A percentile compares a stretch with the other conserved stretches of the same genome.
These are phyloP conservation scores for Nigrospora oryzae DNA, from an alignment of 2,329 filamentous ascomycete genomes.

Conservation along the genomic window DNA sequence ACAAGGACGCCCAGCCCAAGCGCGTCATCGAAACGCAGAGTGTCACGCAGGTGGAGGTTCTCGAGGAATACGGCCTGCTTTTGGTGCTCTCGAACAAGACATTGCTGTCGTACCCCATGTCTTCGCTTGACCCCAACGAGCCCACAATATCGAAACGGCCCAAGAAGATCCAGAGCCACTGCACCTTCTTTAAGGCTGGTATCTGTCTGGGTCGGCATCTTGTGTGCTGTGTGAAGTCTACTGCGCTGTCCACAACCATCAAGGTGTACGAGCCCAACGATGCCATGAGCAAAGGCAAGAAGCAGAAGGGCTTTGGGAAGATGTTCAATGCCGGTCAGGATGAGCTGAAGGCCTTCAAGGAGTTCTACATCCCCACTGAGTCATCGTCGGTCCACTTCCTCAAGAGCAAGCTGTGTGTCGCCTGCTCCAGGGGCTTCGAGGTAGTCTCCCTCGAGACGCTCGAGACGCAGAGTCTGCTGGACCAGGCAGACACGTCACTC, in stretches of 20 bases:
- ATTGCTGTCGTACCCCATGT: constrained; percentile 78
- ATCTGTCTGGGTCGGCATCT: constrained; percentile 91
- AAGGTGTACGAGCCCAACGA: constrained; percentile 99
- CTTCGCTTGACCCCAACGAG: constrained; percentile 79
- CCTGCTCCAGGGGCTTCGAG: constrained; percentile 91
- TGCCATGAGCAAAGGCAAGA: constrained; percentile 85
- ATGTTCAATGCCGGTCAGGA: constrained; percentile 93
- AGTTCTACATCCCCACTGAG: constrained; percentile 98
- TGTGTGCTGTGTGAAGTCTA: constrained; percentile 94
- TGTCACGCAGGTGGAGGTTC: constrained; percentile 90
- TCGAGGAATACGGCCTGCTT: constrained; percentile 90
- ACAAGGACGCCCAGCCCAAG: constrained; percentile 72
- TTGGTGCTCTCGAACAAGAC: constrained; percentile 91
- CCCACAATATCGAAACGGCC: constrained; percentile 73
- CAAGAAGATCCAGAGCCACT: constrained; percentile 94
- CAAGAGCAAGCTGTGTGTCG: constrained; percentile 92
- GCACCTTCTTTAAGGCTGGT: constrained; percentile 96
- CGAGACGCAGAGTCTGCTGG: constrained; percentile 94
- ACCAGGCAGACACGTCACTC: constrained; percentile 94
- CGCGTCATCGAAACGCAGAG: constrained; percentile 78
- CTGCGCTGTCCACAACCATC: constrained; percentile 87
- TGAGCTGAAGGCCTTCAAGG: constrained; percentile 93
- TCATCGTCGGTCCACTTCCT: constrained; percentile 98
- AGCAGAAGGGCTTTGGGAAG: constrained; percentile 89
- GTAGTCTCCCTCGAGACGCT: constrained; percentile 94